Percentiles rank a stretch among this genome's conserved stretches.
Conservation (phyloP, 768 basidiomycete species). For the Melanogaster broomeanus region DNA sequence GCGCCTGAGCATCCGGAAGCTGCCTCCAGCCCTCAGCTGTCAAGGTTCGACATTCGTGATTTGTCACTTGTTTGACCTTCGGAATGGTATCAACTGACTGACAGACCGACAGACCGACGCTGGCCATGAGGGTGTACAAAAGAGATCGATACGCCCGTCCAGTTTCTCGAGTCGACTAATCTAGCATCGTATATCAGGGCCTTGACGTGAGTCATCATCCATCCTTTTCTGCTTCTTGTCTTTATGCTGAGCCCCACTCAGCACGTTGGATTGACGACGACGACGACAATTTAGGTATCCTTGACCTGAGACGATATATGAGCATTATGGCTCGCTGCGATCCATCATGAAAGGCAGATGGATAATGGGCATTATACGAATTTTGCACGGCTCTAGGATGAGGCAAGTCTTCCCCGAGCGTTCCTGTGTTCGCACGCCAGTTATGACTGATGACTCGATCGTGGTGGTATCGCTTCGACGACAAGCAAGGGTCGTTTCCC, state of each 20-base stretch:
- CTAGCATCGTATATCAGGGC: slow-evolving; percentile 79
- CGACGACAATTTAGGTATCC: slow-evolving; percentile 36
- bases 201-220: slow-evolving; percentile 23
- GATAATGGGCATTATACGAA: slow-evolving; percentile 96
- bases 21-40: slow-evolving; percentile 92
- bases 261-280: neutral
- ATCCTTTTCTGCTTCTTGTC: neutral
- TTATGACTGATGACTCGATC: neutral
- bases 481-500: slow-evolving; percentile 75
- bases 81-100: too few relatives aligned
- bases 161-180: slow-evolving; percentile 81
- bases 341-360: slow-evolving; percentile 93
- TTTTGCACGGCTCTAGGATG: slow-evolving; percentile 81
- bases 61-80: neutral
- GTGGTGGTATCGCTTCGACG: slow-evolving; percentile 94
- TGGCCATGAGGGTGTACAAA: slow-evolving; percentile 44
- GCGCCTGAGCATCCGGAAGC: slow-evolving; percentile 77
- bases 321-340: slow-evolving; percentile 93
- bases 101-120: too few relatives aligned
- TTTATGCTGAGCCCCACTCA: neutral
- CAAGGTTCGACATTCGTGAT: slow-evolving; percentile 56
- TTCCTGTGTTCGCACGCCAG: neutral
- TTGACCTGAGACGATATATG: slow-evolving; percentile 71
- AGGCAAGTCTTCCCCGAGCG: slow-evolving; percentile 49
- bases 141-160: slow-evolving; percentile 84